phyloP scores from a whole-genome alignment of 2,329 filamentous ascomycete species.

The Neophaeococcomyces aloes region DNA sequence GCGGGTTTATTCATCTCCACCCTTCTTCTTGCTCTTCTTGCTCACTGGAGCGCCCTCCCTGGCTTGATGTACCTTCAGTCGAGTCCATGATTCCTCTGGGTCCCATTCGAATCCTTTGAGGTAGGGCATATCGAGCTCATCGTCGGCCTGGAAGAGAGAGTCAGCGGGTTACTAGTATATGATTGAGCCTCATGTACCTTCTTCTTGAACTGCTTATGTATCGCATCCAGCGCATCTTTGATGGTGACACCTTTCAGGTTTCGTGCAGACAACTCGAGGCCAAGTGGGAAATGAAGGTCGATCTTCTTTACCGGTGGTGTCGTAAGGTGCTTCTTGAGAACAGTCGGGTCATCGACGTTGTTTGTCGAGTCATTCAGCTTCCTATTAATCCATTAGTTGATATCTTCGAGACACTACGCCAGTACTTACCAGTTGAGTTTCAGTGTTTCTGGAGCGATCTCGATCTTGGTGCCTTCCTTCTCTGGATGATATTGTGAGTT shows the following conservation, averaged over 20 bases:
- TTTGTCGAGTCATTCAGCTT: constrained; percentile 82
- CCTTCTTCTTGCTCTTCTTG: constrained; percentile 57
- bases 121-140: constrained; percentile 79
- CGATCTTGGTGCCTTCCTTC: constrained; percentile 58
- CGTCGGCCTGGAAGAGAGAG: constrained; percentile 57
- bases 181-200: constrained; percentile 49
- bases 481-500: constrained; percentile 41
- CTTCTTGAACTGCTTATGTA: constrained; percentile 95
- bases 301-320: constrained; percentile 84
- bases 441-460: constrained; percentile 73
- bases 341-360: constrained; percentile 69
- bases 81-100: constrained; percentile 80
- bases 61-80: constrained; percentile 75
- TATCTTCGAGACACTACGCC: neutral
- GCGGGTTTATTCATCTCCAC: constrained; percentile 25
- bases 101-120: constrained; percentile 95
- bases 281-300: constrained; percentile 81
- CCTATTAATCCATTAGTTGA: constrained; percentile 41
- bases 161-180: neutral
- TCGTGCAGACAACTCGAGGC: constrained; percentile 75
- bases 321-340: constrained; percentile 70
- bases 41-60: constrained; percentile 48
- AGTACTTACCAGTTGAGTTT: constrained; percentile 69
- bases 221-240: constrained; percentile 91
- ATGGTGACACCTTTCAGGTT: constrained; percentile 93